phyloP scores from a whole-genome alignment of 202 grass and related monocot species.

The Digitaria exilis region DNA sequence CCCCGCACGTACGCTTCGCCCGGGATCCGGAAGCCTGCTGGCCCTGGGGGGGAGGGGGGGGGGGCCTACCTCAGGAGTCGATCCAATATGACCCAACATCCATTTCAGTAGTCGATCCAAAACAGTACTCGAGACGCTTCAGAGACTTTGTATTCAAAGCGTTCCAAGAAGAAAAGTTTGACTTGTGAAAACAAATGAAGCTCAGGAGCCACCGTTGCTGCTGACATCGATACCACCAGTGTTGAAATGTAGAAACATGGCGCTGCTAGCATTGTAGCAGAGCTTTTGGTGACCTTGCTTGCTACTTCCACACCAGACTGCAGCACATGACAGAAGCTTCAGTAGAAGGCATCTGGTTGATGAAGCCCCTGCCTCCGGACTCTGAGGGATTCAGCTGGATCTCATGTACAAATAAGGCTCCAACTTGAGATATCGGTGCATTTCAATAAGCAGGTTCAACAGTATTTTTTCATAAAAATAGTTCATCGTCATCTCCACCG shows the following conservation, averaged over 20 bases:
- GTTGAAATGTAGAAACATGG: constrained; percentile 24
- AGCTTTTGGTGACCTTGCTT: constrained; percentile 31
- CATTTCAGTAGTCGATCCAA: constrained; percentile 94
- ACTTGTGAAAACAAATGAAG: constrained; percentile 43
- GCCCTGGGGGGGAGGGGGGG: too few relatives aligned
- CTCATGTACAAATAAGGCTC: constrained; percentile 40
- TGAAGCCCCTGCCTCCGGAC: constrained; percentile 3
- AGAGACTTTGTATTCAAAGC: constrained; percentile 91
- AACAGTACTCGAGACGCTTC: constrained; percentile 90
- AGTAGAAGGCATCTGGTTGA: constrained; percentile 17
- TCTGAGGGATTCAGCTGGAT: constrained; percentile 32
- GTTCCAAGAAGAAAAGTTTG: constrained; percentile 71
- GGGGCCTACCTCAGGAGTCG: too few relatives aligned
- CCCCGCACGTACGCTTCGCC: too few relatives aligned
- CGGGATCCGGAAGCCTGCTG: too few relatives aligned
- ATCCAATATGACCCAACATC: constrained; percentile 85
- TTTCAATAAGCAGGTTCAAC: constrained; percentile 54
- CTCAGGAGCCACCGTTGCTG: constrained; percentile 6
- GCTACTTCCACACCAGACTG: constrained; percentile 30
- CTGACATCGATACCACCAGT: neutral
- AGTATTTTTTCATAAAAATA: constrained; percentile 10
- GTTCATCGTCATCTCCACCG: neutral
- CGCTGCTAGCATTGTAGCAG: constrained; percentile 26
- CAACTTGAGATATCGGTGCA: constrained; percentile 18
- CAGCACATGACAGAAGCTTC: constrained; percentile 31